Evolutionary conservation across 2,329 filamentous ascomycete genomes (phyloP).

Genomic region (Fusarium oxysporum): DNA sequence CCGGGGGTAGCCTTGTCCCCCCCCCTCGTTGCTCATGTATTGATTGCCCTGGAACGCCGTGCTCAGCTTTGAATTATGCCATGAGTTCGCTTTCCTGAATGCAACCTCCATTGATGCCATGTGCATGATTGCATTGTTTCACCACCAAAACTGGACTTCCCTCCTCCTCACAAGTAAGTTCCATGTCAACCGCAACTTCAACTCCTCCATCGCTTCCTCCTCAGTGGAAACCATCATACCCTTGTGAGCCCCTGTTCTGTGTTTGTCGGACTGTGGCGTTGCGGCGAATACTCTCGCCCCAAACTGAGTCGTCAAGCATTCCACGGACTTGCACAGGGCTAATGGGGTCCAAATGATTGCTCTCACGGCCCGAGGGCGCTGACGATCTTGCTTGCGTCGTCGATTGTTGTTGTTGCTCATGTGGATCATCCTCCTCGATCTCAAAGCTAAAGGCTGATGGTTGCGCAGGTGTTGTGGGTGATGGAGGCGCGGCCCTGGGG

Average conservation of each 20-base stretch:
- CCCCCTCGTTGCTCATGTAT: conserved; percentile 12
- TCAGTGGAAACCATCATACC: conserved; percentile 47
- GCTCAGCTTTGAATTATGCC: conserved; percentile 27
- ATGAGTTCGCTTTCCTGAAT: conserved; percentile 8
- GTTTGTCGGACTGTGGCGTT: conserved; percentile 78
- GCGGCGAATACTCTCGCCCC: conserved; percentile 91
- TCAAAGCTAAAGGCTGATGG: conserved; percentile 71
- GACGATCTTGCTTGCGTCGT: conserved; percentile 58
- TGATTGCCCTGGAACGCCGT: conserved; percentile 39
- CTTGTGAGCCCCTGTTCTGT: conserved; percentile 50
- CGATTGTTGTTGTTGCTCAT: conserved; percentile 37
- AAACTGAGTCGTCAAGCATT: conserved; percentile 88
- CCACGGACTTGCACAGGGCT: conserved; percentile 79
- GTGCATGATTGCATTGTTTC: conserved; percentile 21
- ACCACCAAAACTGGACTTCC: conserved; percentile 7
- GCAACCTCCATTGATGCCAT: conserved; percentile 9
- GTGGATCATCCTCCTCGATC: conserved; percentile 58
- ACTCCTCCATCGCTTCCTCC: conserved; percentile 26
- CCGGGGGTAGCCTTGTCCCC: conserved; percentile 1
- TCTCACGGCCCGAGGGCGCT: conserved; percentile 69
- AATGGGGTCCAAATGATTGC: conserved; percentile 45
- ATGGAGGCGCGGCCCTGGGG: conserved; percentile 61
- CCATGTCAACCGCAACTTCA: conserved; percentile 14
- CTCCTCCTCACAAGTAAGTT: neutral
- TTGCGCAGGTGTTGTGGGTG: conserved; percentile 58